Evolutionary conservation across 208 protist species (phyloP).

Genomic region (Balamuthia mandrillaris): DNA sequence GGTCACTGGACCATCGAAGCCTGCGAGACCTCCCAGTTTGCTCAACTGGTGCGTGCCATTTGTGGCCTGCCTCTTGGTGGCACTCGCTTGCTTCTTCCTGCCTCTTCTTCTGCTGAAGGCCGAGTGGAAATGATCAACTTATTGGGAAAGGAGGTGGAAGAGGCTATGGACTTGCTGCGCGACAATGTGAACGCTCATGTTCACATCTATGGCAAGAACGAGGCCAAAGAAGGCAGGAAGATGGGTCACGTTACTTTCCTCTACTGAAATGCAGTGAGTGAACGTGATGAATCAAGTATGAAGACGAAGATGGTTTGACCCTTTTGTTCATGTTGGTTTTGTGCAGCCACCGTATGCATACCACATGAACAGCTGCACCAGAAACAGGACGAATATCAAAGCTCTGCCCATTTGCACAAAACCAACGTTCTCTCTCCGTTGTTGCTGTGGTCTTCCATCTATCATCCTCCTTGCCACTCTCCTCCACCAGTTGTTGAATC

Average conservation of each 20-base stretch:
- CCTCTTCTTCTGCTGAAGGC: neutral
- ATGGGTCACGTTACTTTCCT: conserved; percentile 74
- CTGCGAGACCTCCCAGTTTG: conserved; percentile 71
- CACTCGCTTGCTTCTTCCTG: conserved; percentile 30
- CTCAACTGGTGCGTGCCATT: conserved; percentile 72
- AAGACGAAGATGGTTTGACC: no score
- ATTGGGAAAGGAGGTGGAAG: conserved; percentile 55
- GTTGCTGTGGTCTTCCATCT: no score
- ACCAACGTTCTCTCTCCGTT: no score
- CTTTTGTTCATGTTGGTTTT: no score
- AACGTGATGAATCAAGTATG: no score
- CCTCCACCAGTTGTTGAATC: no score
- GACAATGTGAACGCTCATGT: conserved; percentile 33
- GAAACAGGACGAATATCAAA: no score
- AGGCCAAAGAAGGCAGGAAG: conserved; percentile 62
- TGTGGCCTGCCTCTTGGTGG: conserved; percentile 63
- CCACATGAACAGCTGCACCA: no score
- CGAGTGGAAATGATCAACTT: conserved; percentile 70
- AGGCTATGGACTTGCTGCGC: neutral
- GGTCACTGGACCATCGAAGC: conserved; percentile 75
- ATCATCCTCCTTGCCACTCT: no score
- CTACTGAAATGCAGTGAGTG: no score
- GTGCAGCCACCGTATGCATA: no score
- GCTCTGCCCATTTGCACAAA: no score
- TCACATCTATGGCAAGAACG: conserved; percentile 70